These are phyloP conservation scores for Arthrobotrys sphaeroides DNA, from an alignment of 2,329 filamentous ascomycete genomes.

Conservation along the genomic window DNA sequence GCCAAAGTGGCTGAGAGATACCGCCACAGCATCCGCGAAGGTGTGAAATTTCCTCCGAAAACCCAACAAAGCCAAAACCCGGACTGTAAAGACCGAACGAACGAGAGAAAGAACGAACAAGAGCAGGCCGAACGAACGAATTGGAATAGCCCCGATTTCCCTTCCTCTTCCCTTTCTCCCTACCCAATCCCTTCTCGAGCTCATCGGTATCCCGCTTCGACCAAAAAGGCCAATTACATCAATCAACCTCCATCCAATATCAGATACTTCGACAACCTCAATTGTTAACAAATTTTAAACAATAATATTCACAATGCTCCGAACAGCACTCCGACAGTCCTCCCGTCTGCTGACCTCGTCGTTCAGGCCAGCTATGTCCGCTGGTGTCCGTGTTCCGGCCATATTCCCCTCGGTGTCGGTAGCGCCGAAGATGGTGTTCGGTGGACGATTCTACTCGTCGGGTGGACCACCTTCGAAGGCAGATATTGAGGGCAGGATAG, in stretches of 20 bases:
- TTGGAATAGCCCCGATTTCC: constrained; percentile 25
- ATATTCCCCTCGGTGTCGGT: constrained; percentile 56
- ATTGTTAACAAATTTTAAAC: not conserved
- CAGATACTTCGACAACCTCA: not conserved
- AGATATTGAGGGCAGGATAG: constrained; percentile 90
- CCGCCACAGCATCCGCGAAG: not conserved
- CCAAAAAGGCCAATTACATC: constrained; percentile 29
- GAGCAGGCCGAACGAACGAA: constrained; percentile 30
- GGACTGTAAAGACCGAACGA: constrained; percentile 4
- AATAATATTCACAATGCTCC: constrained; percentile 76
- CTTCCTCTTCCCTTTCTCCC: not conserved
- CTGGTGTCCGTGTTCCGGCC: constrained; percentile 71
- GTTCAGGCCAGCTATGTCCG: constrained; percentile 67
- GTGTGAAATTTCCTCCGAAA: not conserved
- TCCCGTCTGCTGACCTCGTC: constrained; percentile 68
- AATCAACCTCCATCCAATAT: not conserved
- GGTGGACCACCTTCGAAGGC: constrained; percentile 78
- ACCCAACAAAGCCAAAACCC: constrained; percentile 12
- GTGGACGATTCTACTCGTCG: constrained; percentile 86
- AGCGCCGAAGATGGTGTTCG: constrained; percentile 66
- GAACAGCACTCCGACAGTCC: constrained; percentile 82
- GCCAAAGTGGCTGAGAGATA: not conserved
- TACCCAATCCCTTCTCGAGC: too few relatives aligned
- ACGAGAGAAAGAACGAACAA: too few relatives aligned
- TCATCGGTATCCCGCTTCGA: too few relatives aligned